phyloP scores from a whole-genome alignment of 2,329 filamentous ascomycete species.

The Metarhizium anisopliae region DNA sequence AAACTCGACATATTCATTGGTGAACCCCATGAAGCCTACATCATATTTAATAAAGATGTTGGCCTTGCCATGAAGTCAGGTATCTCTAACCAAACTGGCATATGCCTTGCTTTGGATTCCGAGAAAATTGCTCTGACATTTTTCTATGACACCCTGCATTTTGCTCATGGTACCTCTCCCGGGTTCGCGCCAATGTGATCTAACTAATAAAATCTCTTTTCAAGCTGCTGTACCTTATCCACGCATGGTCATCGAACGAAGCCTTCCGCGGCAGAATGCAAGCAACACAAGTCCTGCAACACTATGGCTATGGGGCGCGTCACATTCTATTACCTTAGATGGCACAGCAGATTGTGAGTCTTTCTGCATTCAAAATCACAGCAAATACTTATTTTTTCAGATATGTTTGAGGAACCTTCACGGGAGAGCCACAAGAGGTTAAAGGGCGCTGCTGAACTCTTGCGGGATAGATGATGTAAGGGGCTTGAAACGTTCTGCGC shows the following conservation, averaged over 20 bases:
- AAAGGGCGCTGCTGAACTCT: constrained; percentile 6
- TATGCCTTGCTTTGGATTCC: constrained; percentile 3
- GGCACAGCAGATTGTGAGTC: constrained; percentile 10
- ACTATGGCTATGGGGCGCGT: constrained; percentile 13
- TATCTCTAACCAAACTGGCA: constrained; percentile 3
- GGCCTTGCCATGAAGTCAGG: constrained; percentile 6
- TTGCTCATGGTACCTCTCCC: constrained; percentile 4
- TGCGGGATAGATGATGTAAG: constrained; percentile 6
- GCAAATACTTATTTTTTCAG: background rate
- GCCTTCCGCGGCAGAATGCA: constrained; percentile 9
- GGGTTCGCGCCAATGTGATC: background rate
- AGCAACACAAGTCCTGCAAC: constrained; percentile 9
- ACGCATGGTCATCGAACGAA: constrained; percentile 7
- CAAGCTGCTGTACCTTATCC: constrained; percentile 7
- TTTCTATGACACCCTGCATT: constrained; percentile 6
- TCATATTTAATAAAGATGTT: constrained; percentile 7
- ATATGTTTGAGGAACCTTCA: constrained; percentile 4
- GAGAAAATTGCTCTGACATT: constrained; percentile 6
- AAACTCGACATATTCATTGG: constrained; percentile 8
- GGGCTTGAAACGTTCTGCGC: too few relatives aligned
- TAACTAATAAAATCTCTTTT: background rate
- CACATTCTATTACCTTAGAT: constrained; percentile 12
- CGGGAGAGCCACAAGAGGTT: constrained; percentile 9
- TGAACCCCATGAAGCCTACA: constrained; percentile 6
- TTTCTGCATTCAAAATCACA: background rate